Conservation (phyloP, 805 yeast genomes). For the Candida michaelii region DNA sequence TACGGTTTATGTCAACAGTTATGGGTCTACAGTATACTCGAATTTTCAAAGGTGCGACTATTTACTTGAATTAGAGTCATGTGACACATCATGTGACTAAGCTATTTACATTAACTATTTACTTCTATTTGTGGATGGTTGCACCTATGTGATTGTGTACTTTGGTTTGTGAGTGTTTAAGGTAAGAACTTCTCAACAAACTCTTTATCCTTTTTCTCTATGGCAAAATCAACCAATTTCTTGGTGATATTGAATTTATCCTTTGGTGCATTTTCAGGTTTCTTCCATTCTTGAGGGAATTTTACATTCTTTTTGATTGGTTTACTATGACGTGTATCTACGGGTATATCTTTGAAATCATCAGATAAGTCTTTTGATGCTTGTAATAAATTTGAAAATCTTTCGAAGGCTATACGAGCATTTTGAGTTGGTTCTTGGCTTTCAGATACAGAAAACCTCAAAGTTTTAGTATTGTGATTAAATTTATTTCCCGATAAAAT, state of each 20-base stretch:
- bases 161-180: background rate
- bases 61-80: too few relatives aligned
- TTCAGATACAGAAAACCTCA: constrained; percentile 64
- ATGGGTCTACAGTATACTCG: background rate
- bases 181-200: constrained; percentile 28
- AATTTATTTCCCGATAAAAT: constrained; percentile 78
- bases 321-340: constrained; percentile 72
- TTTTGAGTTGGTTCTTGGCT: constrained; percentile 84
- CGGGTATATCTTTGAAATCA: constrained; percentile 72
- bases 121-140: too few relatives aligned
- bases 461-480: constrained; percentile 55
- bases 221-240: constrained; percentile 33
- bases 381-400: constrained; percentile 56
- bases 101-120: too few relatives aligned
- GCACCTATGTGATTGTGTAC: too few relatives aligned
- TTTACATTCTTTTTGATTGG: constrained; percentile 34
- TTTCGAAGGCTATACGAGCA: constrained; percentile 67
- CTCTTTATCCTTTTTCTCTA: constrained; percentile 30
- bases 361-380: constrained; percentile 67
- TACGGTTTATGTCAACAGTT: background rate
- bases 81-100: too few relatives aligned
- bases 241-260: constrained; percentile 35
- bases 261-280: constrained; percentile 65
- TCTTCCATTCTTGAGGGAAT: constrained; percentile 80
- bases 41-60: background rate